Percentiles rank a stretch among this genome's conserved stretches.
Evolutionary conservation across 768 basidiomycete species (phyloP).

Genomic region (Hypholoma fasciculare): DNA sequence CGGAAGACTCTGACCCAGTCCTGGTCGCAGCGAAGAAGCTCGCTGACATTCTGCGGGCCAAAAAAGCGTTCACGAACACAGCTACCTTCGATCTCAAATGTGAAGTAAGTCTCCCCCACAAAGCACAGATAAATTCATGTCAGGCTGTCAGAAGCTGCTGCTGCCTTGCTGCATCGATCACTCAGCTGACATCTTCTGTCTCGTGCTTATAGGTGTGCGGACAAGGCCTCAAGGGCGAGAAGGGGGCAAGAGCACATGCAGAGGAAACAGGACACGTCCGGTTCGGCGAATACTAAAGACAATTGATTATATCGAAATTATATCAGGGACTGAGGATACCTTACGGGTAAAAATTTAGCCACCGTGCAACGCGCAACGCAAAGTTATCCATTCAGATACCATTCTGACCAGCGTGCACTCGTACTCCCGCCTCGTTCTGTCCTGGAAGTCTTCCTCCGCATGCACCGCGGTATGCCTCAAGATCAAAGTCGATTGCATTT

Average conservation of each 20-base stretch:
- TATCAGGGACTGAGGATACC: background rate
- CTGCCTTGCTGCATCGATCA: background rate
- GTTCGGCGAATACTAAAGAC: slow-evolving; percentile 75
- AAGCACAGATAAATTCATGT: background rate
- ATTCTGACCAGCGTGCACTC: too few relatives aligned
- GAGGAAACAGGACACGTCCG: slow-evolving; percentile 80
- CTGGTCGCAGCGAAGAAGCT: slow-evolving; percentile 69
- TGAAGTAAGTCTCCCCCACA: slow-evolving; percentile 50
- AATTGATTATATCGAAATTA: background rate
- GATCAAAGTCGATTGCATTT: too few relatives aligned
- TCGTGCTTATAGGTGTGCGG: slow-evolving; percentile 63
- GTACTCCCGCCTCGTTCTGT: too few relatives aligned
- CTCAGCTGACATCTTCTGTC: background rate
- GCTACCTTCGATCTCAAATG: slow-evolving; percentile 89
- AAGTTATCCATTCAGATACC: too few relatives aligned
- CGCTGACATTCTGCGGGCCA: slow-evolving; percentile 67
- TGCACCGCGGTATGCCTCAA: too few relatives aligned
- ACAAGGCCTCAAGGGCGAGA: slow-evolving; percentile 89
- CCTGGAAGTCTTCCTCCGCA: too few relatives aligned
- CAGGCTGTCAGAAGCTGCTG: background rate
- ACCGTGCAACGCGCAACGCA: too few relatives aligned
- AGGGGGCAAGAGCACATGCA: slow-evolving; percentile 88
- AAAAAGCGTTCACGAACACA: slow-evolving; percentile 90
- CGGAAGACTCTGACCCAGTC: slow-evolving; percentile 50
- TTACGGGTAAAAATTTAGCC: too few relatives aligned